These are phyloP conservation scores for Drechslerella dactyloides DNA, from an alignment of 2,329 filamentous ascomycete species.

Conservation along the genomic window DNA sequence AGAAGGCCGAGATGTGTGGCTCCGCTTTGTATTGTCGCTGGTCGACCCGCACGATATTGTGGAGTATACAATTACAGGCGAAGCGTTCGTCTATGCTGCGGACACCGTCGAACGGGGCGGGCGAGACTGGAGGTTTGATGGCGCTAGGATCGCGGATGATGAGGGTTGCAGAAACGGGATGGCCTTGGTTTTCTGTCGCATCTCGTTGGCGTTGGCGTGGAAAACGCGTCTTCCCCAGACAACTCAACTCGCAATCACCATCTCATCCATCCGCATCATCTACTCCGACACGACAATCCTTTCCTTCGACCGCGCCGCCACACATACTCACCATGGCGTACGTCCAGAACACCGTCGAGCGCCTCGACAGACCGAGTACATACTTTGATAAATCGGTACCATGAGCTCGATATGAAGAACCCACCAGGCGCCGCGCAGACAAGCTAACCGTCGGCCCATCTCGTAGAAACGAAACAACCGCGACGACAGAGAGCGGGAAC, in stretches of 20 bases:
- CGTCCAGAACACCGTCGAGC: conserved; percentile 74
- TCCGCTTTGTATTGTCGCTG: background rate
- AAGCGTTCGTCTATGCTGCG: background rate
- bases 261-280: conserved; percentile 7
- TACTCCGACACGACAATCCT: background rate
- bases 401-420: conserved; percentile 1
- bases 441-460: conserved; percentile 10
- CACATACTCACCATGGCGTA: conserved; percentile 29
- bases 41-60: background rate
- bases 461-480: conserved; percentile 25
- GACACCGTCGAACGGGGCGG: background rate
- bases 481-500: conserved; percentile 55
- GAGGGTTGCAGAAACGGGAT: background rate
- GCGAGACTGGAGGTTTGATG: conserved; percentile 14
- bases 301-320: background rate
- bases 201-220: background rate
- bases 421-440: conserved; percentile 58
- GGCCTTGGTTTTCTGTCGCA: conserved; percentile 25
- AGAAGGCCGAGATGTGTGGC: background rate
- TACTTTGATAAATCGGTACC: conserved; percentile 78
- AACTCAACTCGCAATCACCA: conserved; percentile 18
- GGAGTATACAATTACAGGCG: background rate
- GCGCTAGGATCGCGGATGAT: conserved; percentile 15
- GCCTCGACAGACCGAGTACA: conserved; percentile 91
- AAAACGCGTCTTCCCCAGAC: conserved; percentile 50